Conservation (phyloP, 2,329 filamentous ascomycete genomes). For the Hymenoscyphus salicellus region DNA sequence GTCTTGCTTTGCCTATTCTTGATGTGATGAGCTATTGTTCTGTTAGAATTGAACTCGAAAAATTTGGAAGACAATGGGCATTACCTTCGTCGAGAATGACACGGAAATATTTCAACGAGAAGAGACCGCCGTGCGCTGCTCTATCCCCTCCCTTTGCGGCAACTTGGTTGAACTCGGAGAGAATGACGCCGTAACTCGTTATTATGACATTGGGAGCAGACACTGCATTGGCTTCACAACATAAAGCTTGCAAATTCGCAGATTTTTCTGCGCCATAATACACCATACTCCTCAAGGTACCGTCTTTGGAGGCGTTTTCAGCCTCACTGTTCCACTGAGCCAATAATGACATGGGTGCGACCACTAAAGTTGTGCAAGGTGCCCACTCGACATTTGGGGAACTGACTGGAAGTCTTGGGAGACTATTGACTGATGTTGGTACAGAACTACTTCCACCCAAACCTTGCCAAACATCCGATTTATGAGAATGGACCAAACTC, state of each 20-base stretch:
- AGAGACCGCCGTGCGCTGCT: conserved; percentile 68
- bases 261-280: conserved; percentile 91
- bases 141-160: conserved; percentile 63
- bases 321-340: conserved; percentile 97
- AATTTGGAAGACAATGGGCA: neutral
- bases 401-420: conserved; percentile 60
- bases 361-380: conserved; percentile 85
- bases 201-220: conserved; percentile 87
- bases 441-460: conserved; percentile 34
- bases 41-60: neutral
- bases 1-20: conserved; percentile 90
- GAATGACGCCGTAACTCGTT: conserved; percentile 87
- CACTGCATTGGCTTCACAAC: conserved; percentile 68
- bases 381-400: conserved; percentile 61
- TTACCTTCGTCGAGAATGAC: conserved; percentile 80
- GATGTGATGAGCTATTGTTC: conserved; percentile 71
- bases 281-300: conserved; percentile 77
- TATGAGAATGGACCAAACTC: conserved; percentile 83
- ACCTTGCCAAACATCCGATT: conserved; percentile 51
- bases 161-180: conserved; percentile 84
- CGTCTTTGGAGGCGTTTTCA: conserved; percentile 80
- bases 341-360: conserved; percentile 97
- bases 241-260: conserved; percentile 73
- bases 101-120: conserved; percentile 91
- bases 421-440: conserved; percentile 50